Percentiles rank a stretch among this genome's conserved stretches.
Conservation (phyloP, 2,329 filamentous ascomycete genomes). For the Chaetoscypha palmicola region DNA sequence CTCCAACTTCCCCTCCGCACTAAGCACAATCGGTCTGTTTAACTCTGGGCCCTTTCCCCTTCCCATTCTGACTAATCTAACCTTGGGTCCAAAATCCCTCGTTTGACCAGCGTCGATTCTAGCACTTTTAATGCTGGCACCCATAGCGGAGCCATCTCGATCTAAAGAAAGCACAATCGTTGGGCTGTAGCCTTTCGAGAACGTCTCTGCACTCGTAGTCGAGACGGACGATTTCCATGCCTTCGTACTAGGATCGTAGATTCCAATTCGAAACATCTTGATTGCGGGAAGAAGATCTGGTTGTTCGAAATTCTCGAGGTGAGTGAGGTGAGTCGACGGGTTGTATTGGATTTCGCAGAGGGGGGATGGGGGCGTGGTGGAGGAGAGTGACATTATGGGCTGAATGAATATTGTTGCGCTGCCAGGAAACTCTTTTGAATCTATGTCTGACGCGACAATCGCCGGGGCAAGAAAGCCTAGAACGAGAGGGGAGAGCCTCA, state of each 20-base stretch:
- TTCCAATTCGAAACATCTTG: conserved; percentile 48
- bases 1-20: conserved; percentile 51
- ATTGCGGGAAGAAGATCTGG: conserved; percentile 43
- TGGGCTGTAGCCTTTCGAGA: conserved; percentile 54
- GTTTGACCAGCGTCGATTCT: conserved; percentile 57
- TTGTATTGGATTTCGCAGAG: conserved; percentile 54
- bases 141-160: conserved; percentile 38
- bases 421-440: conserved; percentile 34
- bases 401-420: conserved; percentile 28
- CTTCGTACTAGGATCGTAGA: conserved; percentile 43
- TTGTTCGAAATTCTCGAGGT: conserved; percentile 42
- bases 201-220: conserved; percentile 49
- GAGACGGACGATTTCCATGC: conserved; percentile 50
- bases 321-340: conserved; percentile 21
- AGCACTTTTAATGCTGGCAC: conserved; percentile 48
- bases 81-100: conserved; percentile 57
- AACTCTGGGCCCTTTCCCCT: conserved; percentile 50
- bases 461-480: conserved; percentile 33
- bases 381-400: conserved; percentile 15
- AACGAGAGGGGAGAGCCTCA: conserved; percentile 37
- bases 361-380: conserved; percentile 38
- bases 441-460: background rate
- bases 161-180: conserved; percentile 48
- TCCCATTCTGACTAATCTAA: conserved; percentile 40
- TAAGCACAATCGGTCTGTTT: conserved; percentile 57